Conservation (phyloP, 2,329 filamentous ascomycete genomes). For the Cercospora sesami region DNA sequence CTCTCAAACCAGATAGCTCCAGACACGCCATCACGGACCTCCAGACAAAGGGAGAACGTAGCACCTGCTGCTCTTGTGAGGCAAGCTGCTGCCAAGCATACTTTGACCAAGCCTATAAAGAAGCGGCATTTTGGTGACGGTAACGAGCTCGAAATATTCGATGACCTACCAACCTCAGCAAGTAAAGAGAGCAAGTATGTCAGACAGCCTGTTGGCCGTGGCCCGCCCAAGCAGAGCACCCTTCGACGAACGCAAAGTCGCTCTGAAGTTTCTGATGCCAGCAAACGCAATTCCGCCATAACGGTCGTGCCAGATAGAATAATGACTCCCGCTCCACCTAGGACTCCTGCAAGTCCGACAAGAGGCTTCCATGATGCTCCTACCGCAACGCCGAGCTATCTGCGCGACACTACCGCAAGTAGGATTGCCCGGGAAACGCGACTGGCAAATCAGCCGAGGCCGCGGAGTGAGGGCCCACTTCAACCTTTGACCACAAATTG, state of each 20-base stretch:
- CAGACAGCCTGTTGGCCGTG: constrained; percentile 72
- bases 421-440: constrained; percentile 62
- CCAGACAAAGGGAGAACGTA: constrained; percentile 40
- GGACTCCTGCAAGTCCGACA: constrained; percentile 57
- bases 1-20: constrained; percentile 51
- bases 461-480: constrained; percentile 51
- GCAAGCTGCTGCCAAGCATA: constrained; percentile 62
- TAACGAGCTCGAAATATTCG: constrained; percentile 86
- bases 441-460: constrained; percentile 45
- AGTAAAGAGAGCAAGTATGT: constrained; percentile 78
- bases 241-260: constrained; percentile 35
- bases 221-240: constrained; percentile 57
- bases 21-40: constrained; percentile 52
- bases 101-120: constrained; percentile 70
- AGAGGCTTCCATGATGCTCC: constrained; percentile 46
- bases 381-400: constrained; percentile 60
- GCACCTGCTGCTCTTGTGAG: constrained; percentile 53
- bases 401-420: constrained; percentile 66
- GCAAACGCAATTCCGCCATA: constrained; percentile 29
- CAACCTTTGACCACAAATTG: constrained; percentile 59
- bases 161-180: constrained; percentile 87
- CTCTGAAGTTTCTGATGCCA: constrained; percentile 34
- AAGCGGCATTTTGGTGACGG: constrained; percentile 83
- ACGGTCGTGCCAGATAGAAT: constrained; percentile 45
- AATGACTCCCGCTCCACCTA: constrained; percentile 47